phyloP scores from a whole-genome alignment of 805 yeast species.

The Yarrowia bubula region DNA sequence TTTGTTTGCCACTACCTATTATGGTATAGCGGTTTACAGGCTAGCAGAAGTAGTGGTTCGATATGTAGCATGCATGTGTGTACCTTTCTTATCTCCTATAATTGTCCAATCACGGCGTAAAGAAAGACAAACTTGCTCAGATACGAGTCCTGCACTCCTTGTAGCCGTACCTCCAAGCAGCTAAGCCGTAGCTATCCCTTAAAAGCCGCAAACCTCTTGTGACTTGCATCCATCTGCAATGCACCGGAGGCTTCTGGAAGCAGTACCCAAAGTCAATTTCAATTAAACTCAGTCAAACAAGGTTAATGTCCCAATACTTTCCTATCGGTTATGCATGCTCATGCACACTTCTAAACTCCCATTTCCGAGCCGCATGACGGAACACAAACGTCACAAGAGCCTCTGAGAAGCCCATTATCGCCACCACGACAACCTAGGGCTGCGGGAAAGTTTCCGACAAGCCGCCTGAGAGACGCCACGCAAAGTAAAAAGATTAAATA shows the following conservation, averaged over 20 bases:
- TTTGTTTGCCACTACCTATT: no score
- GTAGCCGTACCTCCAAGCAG: no score
- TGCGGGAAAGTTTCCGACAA: neutral
- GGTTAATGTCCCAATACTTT: neutral
- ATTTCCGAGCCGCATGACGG: slow-evolving; percentile 7
- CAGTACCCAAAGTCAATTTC: neutral
- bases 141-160: no score
- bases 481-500: no score
- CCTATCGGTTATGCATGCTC: neutral
- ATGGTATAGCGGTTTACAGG: no score
- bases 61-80: no score
- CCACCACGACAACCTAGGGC: neutral
- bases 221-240: neutral
- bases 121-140: no score
- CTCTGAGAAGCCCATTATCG: neutral
- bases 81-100: no score
- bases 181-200: no score
- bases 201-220: no score
- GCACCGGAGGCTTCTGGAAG: slow-evolving; percentile 3
- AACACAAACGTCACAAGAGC: neutral
- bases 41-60: no score
- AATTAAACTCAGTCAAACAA: neutral
- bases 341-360: neutral
- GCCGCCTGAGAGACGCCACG: neutral
- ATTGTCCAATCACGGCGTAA: no score